Percentiles rank a stretch among this genome's conserved stretches.
Evolutionary conservation across 768 basidiomycete genomes (phyloP).

Genomic region (Fomitopsis pulvina): DNA sequence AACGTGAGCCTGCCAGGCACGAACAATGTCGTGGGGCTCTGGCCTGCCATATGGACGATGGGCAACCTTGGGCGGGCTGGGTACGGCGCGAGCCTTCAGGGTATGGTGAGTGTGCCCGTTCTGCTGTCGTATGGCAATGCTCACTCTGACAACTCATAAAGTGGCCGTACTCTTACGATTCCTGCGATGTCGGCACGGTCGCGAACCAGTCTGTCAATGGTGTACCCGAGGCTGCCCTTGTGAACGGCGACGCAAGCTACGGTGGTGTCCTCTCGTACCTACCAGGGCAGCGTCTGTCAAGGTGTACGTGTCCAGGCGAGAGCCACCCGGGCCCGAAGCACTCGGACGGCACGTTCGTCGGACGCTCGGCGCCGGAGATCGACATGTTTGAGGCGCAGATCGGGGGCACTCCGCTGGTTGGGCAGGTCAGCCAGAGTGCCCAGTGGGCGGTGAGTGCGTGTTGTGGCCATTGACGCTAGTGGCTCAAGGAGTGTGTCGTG

Average conservation of each 20-base stretch:
- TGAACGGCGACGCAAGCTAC: conserved; percentile 50
- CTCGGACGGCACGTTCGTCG: conserved; percentile 66
- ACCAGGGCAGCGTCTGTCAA: conserved; percentile 79
- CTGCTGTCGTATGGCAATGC: not conserved
- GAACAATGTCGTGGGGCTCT: conserved; percentile 54
- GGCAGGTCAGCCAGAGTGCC: conserved; percentile 75
- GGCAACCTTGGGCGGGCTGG: conserved; percentile 84
- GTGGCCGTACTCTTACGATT: conserved; percentile 82
- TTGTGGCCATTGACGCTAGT: conserved; percentile 1
- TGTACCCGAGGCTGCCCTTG: conserved; percentile 51
- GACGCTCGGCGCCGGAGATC: conserved; percentile 83
- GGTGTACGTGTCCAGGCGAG: conserved; percentile 85
- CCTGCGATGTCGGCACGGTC: conserved; percentile 90
- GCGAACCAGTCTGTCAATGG: conserved; percentile 76
- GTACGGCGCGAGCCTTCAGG: conserved; percentile 82
- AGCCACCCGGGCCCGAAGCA: conserved; percentile 84
- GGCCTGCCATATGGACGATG: conserved; percentile 82
- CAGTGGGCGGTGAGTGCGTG: conserved; percentile 68
- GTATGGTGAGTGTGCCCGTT: conserved; percentile 45
- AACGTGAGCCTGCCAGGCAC: conserved; percentile 65
- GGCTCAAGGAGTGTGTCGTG: not conserved
- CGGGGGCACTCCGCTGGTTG: conserved; percentile 35
- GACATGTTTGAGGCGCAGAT: conserved; percentile 85
- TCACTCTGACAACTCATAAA: conserved; percentile 17
- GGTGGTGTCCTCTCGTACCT: conserved; percentile 68